These are phyloP conservation scores for Uncinocarpus reesii DNA, from an alignment of 2,329 filamentous ascomycete genomes.

Conservation along the genomic window DNA sequence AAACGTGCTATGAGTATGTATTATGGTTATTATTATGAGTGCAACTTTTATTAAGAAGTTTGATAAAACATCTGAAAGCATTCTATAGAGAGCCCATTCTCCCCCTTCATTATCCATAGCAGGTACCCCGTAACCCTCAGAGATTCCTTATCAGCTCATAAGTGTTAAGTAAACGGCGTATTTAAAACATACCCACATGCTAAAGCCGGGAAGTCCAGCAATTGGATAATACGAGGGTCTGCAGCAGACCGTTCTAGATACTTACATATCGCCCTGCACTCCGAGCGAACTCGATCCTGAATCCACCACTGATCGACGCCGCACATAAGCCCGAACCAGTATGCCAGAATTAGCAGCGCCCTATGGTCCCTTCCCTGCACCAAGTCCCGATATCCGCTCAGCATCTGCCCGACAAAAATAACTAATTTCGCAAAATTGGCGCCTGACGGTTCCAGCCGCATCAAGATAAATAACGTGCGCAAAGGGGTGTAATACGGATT, in stretches of 20 bases:
- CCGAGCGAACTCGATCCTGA: slow-evolving; percentile 21
- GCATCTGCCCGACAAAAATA: slow-evolving; percentile 23
- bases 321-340: slow-evolving; percentile 29
- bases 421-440: slow-evolving; percentile 20
- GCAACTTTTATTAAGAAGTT: no score
- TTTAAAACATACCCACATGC: slow-evolving; percentile 22
- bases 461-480: slow-evolving; percentile 16
- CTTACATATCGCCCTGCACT: slow-evolving; percentile 27
- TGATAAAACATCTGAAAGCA: no score
- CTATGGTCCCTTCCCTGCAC: slow-evolving; percentile 21
- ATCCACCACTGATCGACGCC: slow-evolving; percentile 25
- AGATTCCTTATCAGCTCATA: no score
- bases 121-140: no score
- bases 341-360: slow-evolving; percentile 23
- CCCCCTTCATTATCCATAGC: no score
- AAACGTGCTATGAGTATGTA: no score
- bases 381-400: slow-evolving; percentile 21
- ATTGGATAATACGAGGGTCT: slow-evolving; percentile 19
- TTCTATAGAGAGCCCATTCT: no score
- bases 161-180: no score
- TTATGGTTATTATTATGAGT: no score
- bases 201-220: slow-evolving; percentile 21
- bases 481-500: slow-evolving; percentile 24
- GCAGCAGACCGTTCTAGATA: slow-evolving; percentile 20
- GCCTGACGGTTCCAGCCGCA: slow-evolving; percentile 18